A percentile compares a stretch with the other conserved stretches of the same genome.
Conservation (phyloP, 2,329 filamentous ascomycete genomes). For the Elsinoe perseae region DNA sequence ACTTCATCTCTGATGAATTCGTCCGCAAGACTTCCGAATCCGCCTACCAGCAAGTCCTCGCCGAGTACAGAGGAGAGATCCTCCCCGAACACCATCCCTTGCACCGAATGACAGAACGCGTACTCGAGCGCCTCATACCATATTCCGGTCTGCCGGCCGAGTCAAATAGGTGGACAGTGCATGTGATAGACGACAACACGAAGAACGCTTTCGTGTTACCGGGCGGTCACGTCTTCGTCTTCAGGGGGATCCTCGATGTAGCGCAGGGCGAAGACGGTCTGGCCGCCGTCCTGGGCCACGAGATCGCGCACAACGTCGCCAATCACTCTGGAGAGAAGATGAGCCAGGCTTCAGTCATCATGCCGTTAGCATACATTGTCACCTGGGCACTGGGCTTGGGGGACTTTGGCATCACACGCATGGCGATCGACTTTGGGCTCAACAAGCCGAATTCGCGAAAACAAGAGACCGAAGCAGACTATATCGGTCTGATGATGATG, state of each 20-base stretch:
- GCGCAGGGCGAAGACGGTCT: slow-evolving; percentile 60
- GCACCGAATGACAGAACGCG: slow-evolving; percentile 49
- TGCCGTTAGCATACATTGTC: slow-evolving; percentile 29
- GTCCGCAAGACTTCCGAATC: slow-evolving; percentile 49
- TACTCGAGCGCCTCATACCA: slow-evolving; percentile 60
- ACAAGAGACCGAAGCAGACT: slow-evolving; percentile 71
- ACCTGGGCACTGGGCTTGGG: slow-evolving; percentile 36
- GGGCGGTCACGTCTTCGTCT: slow-evolving; percentile 71
- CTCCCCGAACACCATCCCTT: slow-evolving; percentile 54
- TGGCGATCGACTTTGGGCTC: slow-evolving; percentile 56
- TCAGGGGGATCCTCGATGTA: slow-evolving; percentile 62
- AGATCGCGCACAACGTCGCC: slow-evolving; percentile 70
- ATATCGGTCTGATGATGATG: slow-evolving; percentile 78
- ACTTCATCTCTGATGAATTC: slow-evolving; percentile 54
- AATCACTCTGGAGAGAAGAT: slow-evolving; percentile 60
- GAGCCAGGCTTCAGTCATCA: slow-evolving; percentile 37
- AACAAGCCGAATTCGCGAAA: slow-evolving; percentile 58
- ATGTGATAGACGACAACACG: slow-evolving; percentile 61
- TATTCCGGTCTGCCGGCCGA: slow-evolving; percentile 51
- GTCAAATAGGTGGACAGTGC: slow-evolving; percentile 58
- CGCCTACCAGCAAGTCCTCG: slow-evolving; percentile 51
- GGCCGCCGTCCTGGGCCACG: slow-evolving; percentile 69
- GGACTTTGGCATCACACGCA: slow-evolving; percentile 29
- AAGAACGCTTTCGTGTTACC: slow-evolving; percentile 73
- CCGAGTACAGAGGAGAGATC: slow-evolving; percentile 48